These are phyloP conservation scores for Huntiella decipiens DNA, from an alignment of 2,329 filamentous ascomycete genomes.

Conservation along the genomic window DNA sequence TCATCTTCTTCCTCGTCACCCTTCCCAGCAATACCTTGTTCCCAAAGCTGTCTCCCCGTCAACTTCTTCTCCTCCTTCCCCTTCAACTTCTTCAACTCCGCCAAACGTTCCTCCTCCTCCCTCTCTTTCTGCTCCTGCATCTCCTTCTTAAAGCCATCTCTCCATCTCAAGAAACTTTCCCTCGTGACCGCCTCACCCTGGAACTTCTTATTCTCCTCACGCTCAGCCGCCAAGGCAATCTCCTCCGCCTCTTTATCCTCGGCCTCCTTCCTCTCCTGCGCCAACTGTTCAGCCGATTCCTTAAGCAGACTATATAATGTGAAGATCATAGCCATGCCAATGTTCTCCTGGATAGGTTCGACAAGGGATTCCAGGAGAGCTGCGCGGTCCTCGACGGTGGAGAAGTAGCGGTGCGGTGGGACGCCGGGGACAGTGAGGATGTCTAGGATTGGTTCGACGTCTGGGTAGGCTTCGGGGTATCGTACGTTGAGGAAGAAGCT, in stretches of 20 bases:
- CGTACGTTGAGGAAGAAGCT: constrained; percentile 61
- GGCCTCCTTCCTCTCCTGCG: constrained; percentile 51
- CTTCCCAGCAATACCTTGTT: constrained; percentile 51
- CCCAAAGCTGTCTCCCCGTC: constrained; percentile 61
- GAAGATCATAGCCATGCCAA: constrained; percentile 97
- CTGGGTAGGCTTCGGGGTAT: constrained; percentile 82
- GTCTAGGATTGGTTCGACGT: constrained; percentile 67
- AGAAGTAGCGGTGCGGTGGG: constrained; percentile 51
- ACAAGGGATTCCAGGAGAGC: constrained; percentile 50
- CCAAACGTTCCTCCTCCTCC: constrained; percentile 58
- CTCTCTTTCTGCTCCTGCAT: constrained; percentile 52
- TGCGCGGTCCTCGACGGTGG: constrained; percentile 61
- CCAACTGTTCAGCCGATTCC: constrained; percentile 72
- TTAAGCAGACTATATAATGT: constrained; percentile 74
- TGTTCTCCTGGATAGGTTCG: constrained; percentile 69
- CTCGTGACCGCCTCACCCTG: constrained; percentile 76
- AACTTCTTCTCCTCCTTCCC: constrained; percentile 52
- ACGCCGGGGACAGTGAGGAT: constrained; percentile 54
- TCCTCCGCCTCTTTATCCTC: constrained; percentile 40
- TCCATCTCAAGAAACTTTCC: constrained; percentile 72
- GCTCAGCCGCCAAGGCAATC: constrained; percentile 41
- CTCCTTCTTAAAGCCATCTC: constrained; percentile 57
- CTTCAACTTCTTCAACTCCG: constrained; percentile 58
- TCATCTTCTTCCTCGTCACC: constrained; percentile 47
- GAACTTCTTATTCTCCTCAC: constrained; percentile 92